Base-by-base conservation (phyloP, 106 monocot species). In the Dendrobium huoshanense region DNA sequence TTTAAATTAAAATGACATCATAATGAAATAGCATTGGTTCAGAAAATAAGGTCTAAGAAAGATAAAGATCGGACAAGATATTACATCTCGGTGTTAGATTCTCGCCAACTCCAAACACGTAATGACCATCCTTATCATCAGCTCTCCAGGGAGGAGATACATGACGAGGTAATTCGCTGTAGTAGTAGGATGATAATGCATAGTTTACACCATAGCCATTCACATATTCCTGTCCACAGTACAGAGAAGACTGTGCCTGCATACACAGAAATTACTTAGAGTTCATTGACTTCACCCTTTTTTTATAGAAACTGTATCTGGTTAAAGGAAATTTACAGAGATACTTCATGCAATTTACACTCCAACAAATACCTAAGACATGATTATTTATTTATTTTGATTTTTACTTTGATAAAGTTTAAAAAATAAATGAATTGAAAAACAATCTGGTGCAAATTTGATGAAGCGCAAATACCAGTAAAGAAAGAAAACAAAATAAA, bases 51-150 rank as follows among this genome's bases (percentile, higher is more conserved):
- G 4, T n/a, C 27, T 79, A 61, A 45, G 19, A 55, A 40, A 83
- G 8, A 70, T 59, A 2, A 75, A 45, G 49, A 75, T 77, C 15
- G 55, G 13, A 49, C 4, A 42, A 75, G 41, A 37, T 78, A 15
- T 89, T 94, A 97, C 97, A 98, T 91, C 91, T 82, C 8, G 94
- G 78, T 6, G 94, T 94, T 27, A 97, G 81, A 82, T 88, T 88
- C 29, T 97, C 97, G 8, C 97, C 97, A 75, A 91, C 68, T 64
- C 75, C 82, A 88, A 92, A 97, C 48, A 92, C 89, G 84, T 91
- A 97, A 83, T 97, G 97, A 1, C 97, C 97, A 83, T 97, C 94
- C 78, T 97, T 97, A 83, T 92, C 92, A 80, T 97, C 97, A 9
- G 84, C 88, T 81, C 97, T 92, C 92, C 92, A 91, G 2, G 92